Conservation (phyloP, 1,139 yeast species). For the Geotrichum aggregatum region DNA sequence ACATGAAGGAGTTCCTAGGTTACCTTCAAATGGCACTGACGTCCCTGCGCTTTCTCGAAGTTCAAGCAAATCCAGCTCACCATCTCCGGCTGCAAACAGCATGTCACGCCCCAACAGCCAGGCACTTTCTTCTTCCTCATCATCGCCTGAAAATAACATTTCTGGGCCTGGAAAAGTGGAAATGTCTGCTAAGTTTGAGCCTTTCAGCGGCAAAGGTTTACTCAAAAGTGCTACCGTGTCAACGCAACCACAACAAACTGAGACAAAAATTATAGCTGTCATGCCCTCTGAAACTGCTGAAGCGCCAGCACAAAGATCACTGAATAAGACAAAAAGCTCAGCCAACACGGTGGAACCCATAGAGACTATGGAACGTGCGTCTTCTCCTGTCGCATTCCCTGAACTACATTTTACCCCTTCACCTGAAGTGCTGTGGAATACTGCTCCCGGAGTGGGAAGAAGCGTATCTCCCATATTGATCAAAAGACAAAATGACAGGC, state of each 20-base stretch:
- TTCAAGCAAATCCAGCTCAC: conserved; percentile 12
- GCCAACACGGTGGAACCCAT: conserved; percentile 25
- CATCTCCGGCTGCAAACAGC: conserved; percentile 9
- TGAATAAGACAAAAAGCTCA: background rate
- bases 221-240: too few species aligned
- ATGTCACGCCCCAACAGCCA: conserved; percentile 10
- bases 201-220: background rate
- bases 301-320: background rate
- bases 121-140: conserved; percentile 1
- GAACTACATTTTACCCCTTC: too few species aligned
- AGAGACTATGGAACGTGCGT: background rate
- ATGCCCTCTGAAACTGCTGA: background rate
- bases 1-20: background rate
- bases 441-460: background rate
- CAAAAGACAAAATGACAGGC: background rate
- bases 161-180: conserved; percentile 5
- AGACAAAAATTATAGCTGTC: too few species aligned
- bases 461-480: background rate
- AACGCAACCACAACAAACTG: too few species aligned
- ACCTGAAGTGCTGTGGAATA: too few species aligned
- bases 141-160: background rate
- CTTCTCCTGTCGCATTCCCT: conserved; percentile 2
- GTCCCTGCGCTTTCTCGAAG: conserved; percentile 2
- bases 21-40: background rate
- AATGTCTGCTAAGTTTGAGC: conserved; percentile 1